A percentile compares a stretch with the other conserved stretches of the same genome.
Conservation (phyloP, 2,329 filamentous ascomycete species). For the Pseudodiploospora longispora region DNA sequence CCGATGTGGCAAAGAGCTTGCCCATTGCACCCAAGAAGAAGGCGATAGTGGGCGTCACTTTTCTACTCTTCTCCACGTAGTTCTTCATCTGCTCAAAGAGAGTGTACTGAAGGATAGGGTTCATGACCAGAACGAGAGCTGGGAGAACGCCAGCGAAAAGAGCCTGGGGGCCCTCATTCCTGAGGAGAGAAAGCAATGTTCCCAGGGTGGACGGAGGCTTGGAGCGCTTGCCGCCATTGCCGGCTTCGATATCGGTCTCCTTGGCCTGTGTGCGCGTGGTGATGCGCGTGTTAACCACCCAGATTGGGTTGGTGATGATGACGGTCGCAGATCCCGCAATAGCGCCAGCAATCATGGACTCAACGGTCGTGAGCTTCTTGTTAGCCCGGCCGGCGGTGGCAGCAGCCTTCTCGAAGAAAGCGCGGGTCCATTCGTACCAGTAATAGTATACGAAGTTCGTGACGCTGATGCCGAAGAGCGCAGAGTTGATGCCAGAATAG, state of each 20-base stretch:
- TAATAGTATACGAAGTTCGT: constrained; percentile 99
- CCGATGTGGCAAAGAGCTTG: constrained; percentile 86
- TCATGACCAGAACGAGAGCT: constrained; percentile 89
- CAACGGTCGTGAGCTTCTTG: constrained; percentile 79
- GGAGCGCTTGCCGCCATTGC: constrained; percentile 23
- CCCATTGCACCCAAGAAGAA: constrained; percentile 89
- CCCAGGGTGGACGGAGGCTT: constrained; percentile 66
- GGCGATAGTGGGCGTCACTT: constrained; percentile 76
- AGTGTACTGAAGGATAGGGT: constrained; percentile 97
- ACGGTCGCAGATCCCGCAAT: constrained; percentile 92
- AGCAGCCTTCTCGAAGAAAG: constrained; percentile 76
- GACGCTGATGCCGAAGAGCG: constrained; percentile 93
- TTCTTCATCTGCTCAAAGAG: constrained; percentile 99
- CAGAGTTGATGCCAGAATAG: constrained; percentile 88
- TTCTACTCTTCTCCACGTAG: constrained; percentile 60
- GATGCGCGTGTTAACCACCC: constrained; percentile 98
- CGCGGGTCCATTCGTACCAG: constrained; percentile 97
- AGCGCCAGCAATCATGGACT: constrained; percentile 92
- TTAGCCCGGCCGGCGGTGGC: constrained; percentile 62
- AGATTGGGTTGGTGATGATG: constrained; percentile 95
- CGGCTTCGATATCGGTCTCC: constrained; percentile 35
- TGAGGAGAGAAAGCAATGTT: constrained; percentile 72
- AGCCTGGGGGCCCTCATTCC: constrained; percentile 73
- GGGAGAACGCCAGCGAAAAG: constrained; percentile 91
- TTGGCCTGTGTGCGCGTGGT: constrained; percentile 68